Evolutionary conservation across 257 asterid species (phyloP).

Genomic region (Lantana camara): DNA sequence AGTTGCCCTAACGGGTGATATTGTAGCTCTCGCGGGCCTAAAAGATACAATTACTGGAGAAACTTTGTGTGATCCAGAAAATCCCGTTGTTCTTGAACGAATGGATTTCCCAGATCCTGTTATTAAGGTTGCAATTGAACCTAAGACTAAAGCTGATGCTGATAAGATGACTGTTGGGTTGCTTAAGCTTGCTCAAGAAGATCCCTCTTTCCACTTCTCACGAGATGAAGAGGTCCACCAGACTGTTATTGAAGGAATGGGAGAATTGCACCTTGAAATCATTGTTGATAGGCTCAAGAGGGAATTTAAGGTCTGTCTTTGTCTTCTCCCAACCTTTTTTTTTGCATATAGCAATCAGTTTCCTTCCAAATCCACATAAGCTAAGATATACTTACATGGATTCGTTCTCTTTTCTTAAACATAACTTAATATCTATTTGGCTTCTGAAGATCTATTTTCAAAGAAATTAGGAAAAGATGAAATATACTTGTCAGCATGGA

Average conservation of each 20-base stretch:
- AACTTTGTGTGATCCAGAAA: conserved; percentile 81
- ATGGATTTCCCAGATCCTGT: conserved; percentile 99
- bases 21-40: conserved; percentile 92
- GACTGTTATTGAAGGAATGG: conserved; percentile 99
- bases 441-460: background rate
- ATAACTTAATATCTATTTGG: background rate
- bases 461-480: background rate
- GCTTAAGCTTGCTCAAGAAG: conserved; percentile 95
- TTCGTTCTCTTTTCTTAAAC: no score
- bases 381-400: conserved; percentile 3
- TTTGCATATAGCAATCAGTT: conserved; percentile 1
- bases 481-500: background rate
- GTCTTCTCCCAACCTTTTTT: conserved; percentile 22
- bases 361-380: background rate
- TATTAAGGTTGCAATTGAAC: conserved; percentile 96
- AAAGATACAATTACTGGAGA: conserved; percentile 96
- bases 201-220: conserved; percentile 96
- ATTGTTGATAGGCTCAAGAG: conserved; percentile 97
- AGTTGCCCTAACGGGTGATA: conserved; percentile 84
- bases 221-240: conserved; percentile 93
- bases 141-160: conserved; percentile 93
- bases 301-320: conserved; percentile 72
- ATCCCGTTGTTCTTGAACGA: conserved; percentile 82
- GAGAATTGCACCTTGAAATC: conserved; percentile 94
- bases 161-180: conserved; percentile 94